Percentiles rank a stretch among this genome's conserved stretches.
Evolutionary conservation across 2,329 filamentous ascomycete genomes (phyloP).

Genomic region (Apiospora marii): DNA sequence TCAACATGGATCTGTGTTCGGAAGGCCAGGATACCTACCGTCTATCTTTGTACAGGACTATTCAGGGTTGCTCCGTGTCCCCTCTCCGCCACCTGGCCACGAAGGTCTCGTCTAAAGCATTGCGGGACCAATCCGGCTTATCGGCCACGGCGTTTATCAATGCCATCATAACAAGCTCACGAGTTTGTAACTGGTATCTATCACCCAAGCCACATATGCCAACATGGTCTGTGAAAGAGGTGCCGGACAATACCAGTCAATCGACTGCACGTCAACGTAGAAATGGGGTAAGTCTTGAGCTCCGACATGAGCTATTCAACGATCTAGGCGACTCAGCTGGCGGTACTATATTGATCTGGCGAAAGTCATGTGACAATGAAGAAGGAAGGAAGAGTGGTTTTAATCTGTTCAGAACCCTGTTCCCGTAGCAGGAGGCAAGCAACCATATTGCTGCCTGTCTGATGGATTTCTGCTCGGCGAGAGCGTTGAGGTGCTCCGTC

Average conservation of each 20-base stretch:
- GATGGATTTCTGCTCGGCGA: neutral
- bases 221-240: neutral
- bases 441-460: neutral
- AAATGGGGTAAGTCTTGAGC: neutral
- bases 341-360: neutral
- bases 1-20: constrained; percentile 41
- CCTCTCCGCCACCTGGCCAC: no score
- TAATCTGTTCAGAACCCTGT: no score
- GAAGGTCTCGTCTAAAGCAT: no score
- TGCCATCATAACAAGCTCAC: constrained; percentile 47
- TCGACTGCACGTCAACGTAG: neutral
- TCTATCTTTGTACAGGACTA: constrained; percentile 37
- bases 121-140: no score
- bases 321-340: neutral
- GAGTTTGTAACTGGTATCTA: constrained; percentile 32
- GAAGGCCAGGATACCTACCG: constrained; percentile 59
- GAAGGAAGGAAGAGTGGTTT: neutral
- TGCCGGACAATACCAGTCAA: neutral
- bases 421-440: neutral
- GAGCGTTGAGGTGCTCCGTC: neutral
- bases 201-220: no score
- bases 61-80: no score
- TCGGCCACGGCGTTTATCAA: constrained; percentile 38
- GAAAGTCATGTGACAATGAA: neutral
- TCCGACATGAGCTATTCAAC: neutral